phyloP scores from a whole-genome alignment of 1,139 yeast species.

The Candida sojae region DNA sequence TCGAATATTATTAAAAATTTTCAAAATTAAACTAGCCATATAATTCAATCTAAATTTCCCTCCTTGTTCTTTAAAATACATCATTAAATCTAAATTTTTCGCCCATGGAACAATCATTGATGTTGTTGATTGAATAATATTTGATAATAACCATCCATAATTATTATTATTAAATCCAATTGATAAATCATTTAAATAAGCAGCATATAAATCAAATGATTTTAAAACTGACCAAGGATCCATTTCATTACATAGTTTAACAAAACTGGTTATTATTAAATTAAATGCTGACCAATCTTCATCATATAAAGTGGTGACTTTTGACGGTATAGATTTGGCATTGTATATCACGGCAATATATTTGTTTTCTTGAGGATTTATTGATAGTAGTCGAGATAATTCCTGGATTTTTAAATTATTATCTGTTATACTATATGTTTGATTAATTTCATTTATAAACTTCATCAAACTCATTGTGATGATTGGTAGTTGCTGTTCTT shows the following conservation, averaged over 20 bases:
- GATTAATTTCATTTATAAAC: slow-evolving; percentile 10
- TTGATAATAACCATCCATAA: slow-evolving; percentile 53
- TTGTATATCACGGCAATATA: slow-evolving; percentile 11
- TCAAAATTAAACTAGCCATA: slow-evolving; percentile 58
- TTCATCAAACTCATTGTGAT: slow-evolving; percentile 23
- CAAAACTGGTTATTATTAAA: slow-evolving; percentile 50
- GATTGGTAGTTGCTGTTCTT: not conserved
- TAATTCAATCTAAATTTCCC: slow-evolving; percentile 52
- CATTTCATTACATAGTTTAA: slow-evolving; percentile 52
- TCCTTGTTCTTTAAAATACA: slow-evolving; percentile 41
- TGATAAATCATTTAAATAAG: slow-evolving; percentile 54
- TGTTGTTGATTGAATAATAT: slow-evolving; percentile 43
- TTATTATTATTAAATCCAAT: slow-evolving; percentile 56
- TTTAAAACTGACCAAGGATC: slow-evolving; percentile 59
- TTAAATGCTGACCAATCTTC: slow-evolving; percentile 55
- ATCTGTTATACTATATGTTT: slow-evolving; percentile 8
- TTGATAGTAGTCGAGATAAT: slow-evolving; percentile 11
- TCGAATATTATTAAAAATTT: slow-evolving; percentile 63
- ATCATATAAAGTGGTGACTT: slow-evolving; percentile 28
- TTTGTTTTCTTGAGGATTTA: slow-evolving; percentile 11
- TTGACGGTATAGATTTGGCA: not conserved
- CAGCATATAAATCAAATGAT: slow-evolving; percentile 61
- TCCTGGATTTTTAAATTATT: slow-evolving; percentile 6
- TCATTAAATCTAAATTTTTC: slow-evolving; percentile 48
- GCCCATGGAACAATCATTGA: slow-evolving; percentile 51